Percentiles rank a stretch among this genome's conserved stretches.
phyloP scores from a whole-genome alignment of 345 rosid species.

The Eucalyptus guilfoylei region DNA sequence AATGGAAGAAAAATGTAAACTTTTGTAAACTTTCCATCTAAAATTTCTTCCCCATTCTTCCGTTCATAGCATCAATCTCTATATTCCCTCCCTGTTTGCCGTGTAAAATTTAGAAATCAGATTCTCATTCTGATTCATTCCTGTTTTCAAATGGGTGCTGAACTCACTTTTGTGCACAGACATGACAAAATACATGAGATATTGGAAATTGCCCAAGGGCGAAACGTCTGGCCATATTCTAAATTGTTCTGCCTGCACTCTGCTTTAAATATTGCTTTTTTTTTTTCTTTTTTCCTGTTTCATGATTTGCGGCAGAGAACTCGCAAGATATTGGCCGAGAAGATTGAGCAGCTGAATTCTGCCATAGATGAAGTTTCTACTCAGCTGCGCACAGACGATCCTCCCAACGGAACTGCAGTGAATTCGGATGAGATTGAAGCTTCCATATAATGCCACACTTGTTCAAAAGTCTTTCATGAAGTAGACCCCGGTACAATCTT shows the following conservation, averaged over 20 bases:
- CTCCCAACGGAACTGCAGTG: conserved; percentile 5
- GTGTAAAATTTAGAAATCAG: not conserved
- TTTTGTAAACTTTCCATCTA: not conserved
- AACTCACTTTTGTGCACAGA: not conserved
- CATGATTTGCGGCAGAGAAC: conserved; percentile 16
- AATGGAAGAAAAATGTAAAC: not conserved
- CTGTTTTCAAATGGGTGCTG: not conserved
- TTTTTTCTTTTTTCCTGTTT: not conserved
- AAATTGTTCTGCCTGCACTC: not conserved
- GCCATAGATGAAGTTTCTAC: conserved; percentile 37
- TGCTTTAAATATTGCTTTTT: not conserved
- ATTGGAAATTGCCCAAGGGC: not conserved
- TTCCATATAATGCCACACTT: not conserved
- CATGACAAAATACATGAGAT: not conserved
- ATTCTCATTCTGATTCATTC: not conserved
- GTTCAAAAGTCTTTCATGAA: not conserved
- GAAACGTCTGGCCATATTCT: not conserved
- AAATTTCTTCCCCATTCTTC: not conserved
- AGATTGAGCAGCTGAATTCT: conserved; percentile 35
- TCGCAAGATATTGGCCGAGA: conserved; percentile 18
- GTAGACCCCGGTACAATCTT: not conserved
- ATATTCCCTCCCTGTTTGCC: not conserved
- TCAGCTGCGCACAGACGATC: conserved; percentile 19
- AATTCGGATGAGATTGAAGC: conserved; percentile 12
- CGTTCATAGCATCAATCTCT: not conserved